These are phyloP conservation scores for Saccharomyces hybrid DNA, from an alignment of 1,139 yeast species.

Conservation along the genomic window DNA sequence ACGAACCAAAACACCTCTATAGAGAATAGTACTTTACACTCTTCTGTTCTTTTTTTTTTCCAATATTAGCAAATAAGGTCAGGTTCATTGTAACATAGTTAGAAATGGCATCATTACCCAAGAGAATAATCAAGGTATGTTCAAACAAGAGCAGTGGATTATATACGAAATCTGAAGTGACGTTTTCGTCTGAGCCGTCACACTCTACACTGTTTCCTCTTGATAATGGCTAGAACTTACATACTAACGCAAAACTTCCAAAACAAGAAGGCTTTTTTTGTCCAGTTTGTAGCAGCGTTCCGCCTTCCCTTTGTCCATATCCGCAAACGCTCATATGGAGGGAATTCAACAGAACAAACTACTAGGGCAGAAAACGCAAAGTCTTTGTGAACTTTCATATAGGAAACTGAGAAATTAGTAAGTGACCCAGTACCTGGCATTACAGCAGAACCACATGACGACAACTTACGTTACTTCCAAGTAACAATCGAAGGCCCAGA, in stretches of 20 bases:
- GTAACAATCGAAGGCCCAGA: constrained; percentile 84
- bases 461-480: constrained; percentile 84
- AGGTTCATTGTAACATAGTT: neutral
- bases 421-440: constrained; percentile 98
- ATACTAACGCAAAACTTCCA: neutral
- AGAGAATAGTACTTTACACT: neutral
- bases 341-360: neutral
- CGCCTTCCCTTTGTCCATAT: neutral
- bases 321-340: neutral
- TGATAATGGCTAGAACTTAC: neutral
- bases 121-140: constrained; percentile 72
- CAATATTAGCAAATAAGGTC: neutral
- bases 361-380: neutral
- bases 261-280: neutral
- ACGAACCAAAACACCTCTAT: neutral
- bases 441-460: constrained; percentile 86
- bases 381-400: neutral
- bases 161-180: neutral
- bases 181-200: neutral
- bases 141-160: neutral
- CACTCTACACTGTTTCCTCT: neutral
- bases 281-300: neutral
- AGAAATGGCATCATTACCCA: constrained; percentile 62
- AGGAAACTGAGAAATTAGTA: constrained; percentile 86
- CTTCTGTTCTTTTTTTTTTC: neutral